Evolutionary conservation across 345 rosid species (phyloP), one percentile per base, ranked within the genome.

Genomic region (Diplotaxis tenuifolia): DNA sequence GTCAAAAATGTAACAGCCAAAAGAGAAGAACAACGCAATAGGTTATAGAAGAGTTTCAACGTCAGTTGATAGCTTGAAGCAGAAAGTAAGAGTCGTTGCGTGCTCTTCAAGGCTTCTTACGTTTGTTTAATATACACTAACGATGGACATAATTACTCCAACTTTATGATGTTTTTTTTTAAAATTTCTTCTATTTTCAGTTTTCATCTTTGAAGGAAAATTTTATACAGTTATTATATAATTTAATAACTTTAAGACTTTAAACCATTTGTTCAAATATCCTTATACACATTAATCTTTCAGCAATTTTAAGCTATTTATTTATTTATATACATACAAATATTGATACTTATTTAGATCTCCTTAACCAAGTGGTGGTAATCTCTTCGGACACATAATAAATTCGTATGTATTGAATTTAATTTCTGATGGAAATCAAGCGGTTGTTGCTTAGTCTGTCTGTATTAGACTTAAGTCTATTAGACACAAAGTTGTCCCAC

Each of bases 1-100:
- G 54, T 36, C 82, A 63, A 31, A 29, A 72, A 68, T 59, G 69
- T 4, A 57, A 47, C 34, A 72, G 58, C 72, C 69, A 82, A 73
- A 62, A 62, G 81, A 69, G 60, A 73, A 71, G 22, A 74, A 70
- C 9, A 42, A 77, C 61, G 28, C 70, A 61, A 68, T 22, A 29
- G 57, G 11, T 18, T 69, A 58, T n/a, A n/a, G 10, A 47, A 7
- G 21, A 21, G 0, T 54, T 56, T 66, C 8, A 61, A 5, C 14
- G 60, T 23, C 16, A n/a, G 60, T 23, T 50, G 23, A 8, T 50
- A 50, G 55, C 55, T 52, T 19, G 15, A 42, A 28, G 71, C 50
- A 59, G 34, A 21, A 67, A 34, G 34, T 40, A 61, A 75, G 19
- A 61, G 28, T 62, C 14, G 18, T 69, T 69, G 60, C 40, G 54